Evolutionary conservation across 371 early-diverging fungal species (phyloP).

Genomic region (Mucor circinelloides): DNA sequence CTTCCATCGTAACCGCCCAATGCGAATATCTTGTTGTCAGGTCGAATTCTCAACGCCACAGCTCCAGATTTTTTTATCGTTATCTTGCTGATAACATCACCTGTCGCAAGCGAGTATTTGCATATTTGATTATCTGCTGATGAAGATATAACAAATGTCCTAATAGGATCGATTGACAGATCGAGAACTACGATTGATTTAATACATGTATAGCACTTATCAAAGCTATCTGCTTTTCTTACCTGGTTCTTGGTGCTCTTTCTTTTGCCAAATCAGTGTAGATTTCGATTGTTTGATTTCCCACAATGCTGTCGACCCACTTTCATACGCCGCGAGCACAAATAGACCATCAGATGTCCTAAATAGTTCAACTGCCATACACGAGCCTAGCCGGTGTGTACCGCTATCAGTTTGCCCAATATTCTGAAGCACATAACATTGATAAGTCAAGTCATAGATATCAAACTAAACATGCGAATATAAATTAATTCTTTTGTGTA

Average conservation of each 20-base stretch:
- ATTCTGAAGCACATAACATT: conserved; percentile 12
- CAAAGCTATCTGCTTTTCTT: background rate
- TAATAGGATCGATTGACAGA: conserved; percentile 24
- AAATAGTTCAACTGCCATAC: conserved; percentile 46
- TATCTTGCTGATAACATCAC: conserved; percentile 30
- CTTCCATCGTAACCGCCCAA: conserved; percentile 58
- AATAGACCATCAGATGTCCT: conserved; percentile 15
- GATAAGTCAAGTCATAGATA: conserved; percentile 41
- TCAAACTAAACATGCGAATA: conserved; percentile 37
- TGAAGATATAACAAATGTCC: conserved; percentile 36
- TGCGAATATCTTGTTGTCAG: conserved; percentile 55
- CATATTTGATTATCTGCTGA: conserved; percentile 48
- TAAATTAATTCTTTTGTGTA: background rate
- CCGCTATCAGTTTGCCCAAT: conserved; percentile 11
- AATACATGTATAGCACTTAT: background rate
- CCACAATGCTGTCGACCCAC: conserved; percentile 44
- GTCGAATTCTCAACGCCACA: conserved; percentile 41
- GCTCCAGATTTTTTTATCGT: conserved; percentile 46
- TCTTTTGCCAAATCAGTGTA: conserved; percentile 29
- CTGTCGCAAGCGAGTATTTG: conserved; percentile 34
- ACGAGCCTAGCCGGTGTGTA: conserved; percentile 30
- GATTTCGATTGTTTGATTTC: conserved; percentile 21
- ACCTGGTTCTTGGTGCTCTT: conserved; percentile 48
- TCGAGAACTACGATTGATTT: conserved; percentile 27
- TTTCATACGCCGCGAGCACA: conserved; percentile 50